These are phyloP conservation scores for Pascua sp. DNA, from an alignment of 1,284 basidiomycete species.

Conservation along the genomic window DNA sequence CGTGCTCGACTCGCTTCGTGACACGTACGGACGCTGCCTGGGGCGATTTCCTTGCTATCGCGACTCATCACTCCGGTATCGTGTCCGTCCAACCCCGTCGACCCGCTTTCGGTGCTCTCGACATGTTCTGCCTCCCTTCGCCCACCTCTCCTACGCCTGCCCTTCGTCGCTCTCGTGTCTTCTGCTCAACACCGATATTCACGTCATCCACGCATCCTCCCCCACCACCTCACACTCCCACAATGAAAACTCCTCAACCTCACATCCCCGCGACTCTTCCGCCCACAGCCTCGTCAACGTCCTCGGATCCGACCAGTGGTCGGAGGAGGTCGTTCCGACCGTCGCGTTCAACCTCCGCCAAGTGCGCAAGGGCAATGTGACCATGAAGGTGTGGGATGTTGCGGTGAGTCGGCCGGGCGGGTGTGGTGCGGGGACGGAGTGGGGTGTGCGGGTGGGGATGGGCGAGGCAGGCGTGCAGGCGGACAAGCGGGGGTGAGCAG, in stretches of 20 bases:
- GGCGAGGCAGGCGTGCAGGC: no score
- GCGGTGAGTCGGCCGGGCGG: slow-evolving; percentile 52
- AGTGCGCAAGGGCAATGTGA: slow-evolving; percentile 82
- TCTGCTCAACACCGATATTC: neutral
- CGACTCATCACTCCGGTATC: no score
- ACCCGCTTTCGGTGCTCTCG: no score
- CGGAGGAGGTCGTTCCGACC: slow-evolving; percentile 89
- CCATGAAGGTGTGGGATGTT: slow-evolving; percentile 93
- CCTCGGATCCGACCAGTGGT: slow-evolving; percentile 85
- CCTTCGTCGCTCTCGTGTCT: neutral
- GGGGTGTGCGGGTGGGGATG: no score
- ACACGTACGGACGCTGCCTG: no score
- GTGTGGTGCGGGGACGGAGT: no score
- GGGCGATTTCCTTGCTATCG: no score
- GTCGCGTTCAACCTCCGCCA: slow-evolving; percentile 73
- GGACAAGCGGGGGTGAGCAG: no score
- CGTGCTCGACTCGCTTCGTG: no score
- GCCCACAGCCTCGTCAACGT: slow-evolving; percentile 67
- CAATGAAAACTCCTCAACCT: neutral
- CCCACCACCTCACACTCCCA: neutral
- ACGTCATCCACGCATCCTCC: neutral
- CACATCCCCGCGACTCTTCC: neutral
- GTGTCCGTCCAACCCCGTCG: no score
- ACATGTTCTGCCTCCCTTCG: no score
- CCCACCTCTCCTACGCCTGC: no score